Conservation (phyloP, 345 rosid species). For the Dimocarpus longan region DNA sequence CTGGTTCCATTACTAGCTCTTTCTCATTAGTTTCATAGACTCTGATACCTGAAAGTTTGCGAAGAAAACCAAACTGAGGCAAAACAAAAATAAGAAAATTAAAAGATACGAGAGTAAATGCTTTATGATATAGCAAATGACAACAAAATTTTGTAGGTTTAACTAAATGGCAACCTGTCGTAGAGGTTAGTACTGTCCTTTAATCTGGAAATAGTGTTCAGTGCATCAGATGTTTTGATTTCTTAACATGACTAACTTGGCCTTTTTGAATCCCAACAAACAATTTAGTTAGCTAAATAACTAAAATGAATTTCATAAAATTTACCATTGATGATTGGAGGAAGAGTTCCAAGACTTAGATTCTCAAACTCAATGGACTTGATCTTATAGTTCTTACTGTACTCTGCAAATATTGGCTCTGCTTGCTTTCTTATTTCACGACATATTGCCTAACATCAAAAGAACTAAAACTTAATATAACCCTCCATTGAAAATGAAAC, state of each 20-base stretch:
- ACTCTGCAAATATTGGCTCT: slow-evolving; percentile 62
- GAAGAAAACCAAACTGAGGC: slow-evolving; percentile 1
- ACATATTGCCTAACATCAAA: slow-evolving; percentile 57
- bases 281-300: background rate
- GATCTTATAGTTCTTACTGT: slow-evolving; percentile 50
- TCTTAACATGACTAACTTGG: background rate
- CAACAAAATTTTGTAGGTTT: background rate
- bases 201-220: background rate
- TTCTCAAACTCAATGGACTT: slow-evolving; percentile 55
- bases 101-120: background rate
- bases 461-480: slow-evolving; percentile 3
- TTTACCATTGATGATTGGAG: slow-evolving; percentile 66
- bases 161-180: background rate
- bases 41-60: slow-evolving; percentile 56
- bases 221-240: background rate
- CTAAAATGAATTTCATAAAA: background rate
- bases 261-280: background rate
- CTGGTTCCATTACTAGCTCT: slow-evolving; percentile 72
- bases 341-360: slow-evolving; percentile 66
- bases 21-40: slow-evolving; percentile 69
- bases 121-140: slow-evolving; percentile 3
- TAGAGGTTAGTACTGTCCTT: background rate
- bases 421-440: slow-evolving; percentile 44
- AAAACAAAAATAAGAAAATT: background rate
- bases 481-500: slow-evolving; percentile 2